Percentiles rank a stretch among this genome's conserved stretches.
Evolutionary conservation across 805 yeast genomes (phyloP).

Genomic region (Ogataea trehalophila): DNA sequence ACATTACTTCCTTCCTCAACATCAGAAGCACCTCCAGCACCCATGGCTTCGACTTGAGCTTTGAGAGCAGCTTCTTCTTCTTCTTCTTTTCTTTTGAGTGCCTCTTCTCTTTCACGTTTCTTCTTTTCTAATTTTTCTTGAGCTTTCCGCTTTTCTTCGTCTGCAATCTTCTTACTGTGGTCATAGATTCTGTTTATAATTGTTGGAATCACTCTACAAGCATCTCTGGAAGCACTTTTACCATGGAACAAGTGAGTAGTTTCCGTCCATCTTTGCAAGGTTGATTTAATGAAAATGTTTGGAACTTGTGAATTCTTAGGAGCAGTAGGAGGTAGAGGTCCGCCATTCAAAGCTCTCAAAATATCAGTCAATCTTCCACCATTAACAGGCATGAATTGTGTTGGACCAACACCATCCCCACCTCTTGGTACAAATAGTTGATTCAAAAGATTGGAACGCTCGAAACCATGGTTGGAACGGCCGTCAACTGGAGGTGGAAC

Average conservation of each 20-base stretch:
- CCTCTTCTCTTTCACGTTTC: slow-evolving; percentile 27
- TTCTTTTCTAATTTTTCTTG: slow-evolving; percentile 25
- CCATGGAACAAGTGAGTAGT: slow-evolving; percentile 47
- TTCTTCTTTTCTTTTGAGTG: slow-evolving; percentile 27
- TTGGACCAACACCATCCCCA: slow-evolving; percentile 8
- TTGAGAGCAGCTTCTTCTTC: slow-evolving; percentile 30
- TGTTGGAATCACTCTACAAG: slow-evolving; percentile 33
- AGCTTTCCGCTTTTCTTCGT: slow-evolving; percentile 26
- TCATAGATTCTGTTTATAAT: slow-evolving; percentile 45
- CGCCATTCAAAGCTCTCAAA: slow-evolving; percentile 17
- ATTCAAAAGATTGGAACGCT: slow-evolving; percentile 8
- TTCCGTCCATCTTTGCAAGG: slow-evolving; percentile 68
- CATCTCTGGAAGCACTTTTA: slow-evolving; percentile 31
- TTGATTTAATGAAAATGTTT: slow-evolving; percentile 27
- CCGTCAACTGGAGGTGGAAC: slow-evolving; percentile 9
- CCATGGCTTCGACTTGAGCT: slow-evolving; percentile 20
- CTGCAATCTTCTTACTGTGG: slow-evolving; percentile 38
- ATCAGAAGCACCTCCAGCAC: slow-evolving; percentile 14
- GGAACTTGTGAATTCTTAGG: slow-evolving; percentile 18
- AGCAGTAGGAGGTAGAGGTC: slow-evolving; percentile 2
- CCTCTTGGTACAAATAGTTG: slow-evolving; percentile 12
- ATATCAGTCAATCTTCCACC: slow-evolving; percentile 17
- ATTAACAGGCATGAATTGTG: slow-evolving; percentile 10
- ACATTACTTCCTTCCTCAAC: slow-evolving; percentile 14
- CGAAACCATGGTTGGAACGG: slow-evolving; percentile 1